These are phyloP conservation scores for Geotrichum histeridarum DNA, from an alignment of 1,139 yeast species.

Conservation along the genomic window DNA sequence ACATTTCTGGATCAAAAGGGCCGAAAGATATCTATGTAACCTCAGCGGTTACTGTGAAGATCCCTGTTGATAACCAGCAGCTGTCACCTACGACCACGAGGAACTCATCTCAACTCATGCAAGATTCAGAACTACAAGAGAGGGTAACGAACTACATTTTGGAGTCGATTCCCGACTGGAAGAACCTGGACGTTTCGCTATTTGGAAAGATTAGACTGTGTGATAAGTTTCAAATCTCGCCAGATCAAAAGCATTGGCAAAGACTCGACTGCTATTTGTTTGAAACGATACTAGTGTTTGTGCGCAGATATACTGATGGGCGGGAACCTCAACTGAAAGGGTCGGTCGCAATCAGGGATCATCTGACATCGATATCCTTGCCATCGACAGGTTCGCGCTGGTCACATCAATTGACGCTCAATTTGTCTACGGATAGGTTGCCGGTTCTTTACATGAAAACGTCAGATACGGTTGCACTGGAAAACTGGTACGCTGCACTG, in stretches of 20 bases:
- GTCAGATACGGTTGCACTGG: constrained; percentile 14
- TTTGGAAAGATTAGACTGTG: constrained; percentile 26
- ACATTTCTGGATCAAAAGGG: not conserved
- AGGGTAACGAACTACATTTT: constrained; percentile 12
- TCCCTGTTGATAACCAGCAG: constrained; percentile 14
- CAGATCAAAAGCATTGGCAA: constrained; percentile 25
- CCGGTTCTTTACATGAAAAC: constrained; percentile 21
- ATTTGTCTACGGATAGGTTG: constrained; percentile 16
- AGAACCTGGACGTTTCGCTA: constrained; percentile 19
- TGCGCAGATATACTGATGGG: constrained; percentile 17
- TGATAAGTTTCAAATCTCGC: constrained; percentile 24
- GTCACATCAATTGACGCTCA: constrained; percentile 17
- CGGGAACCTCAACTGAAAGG: constrained; percentile 21
- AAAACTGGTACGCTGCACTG: constrained; percentile 20
- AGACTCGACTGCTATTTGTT: constrained; percentile 26
- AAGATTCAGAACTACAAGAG: constrained; percentile 8
- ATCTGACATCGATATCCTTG: constrained; percentile 20
- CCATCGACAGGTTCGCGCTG: constrained; percentile 16
- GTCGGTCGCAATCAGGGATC: constrained; percentile 22
- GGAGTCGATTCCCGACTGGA: constrained; percentile 22
- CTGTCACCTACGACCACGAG: constrained; percentile 13
- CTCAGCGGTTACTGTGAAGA: constrained; percentile 17
- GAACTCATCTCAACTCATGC: not conserved
- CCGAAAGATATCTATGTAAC: constrained; percentile 17
- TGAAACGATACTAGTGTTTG: constrained; percentile 23